phyloP scores from a whole-genome alignment of 305 asterid species.

The Stenogyne calaminthoides region DNA sequence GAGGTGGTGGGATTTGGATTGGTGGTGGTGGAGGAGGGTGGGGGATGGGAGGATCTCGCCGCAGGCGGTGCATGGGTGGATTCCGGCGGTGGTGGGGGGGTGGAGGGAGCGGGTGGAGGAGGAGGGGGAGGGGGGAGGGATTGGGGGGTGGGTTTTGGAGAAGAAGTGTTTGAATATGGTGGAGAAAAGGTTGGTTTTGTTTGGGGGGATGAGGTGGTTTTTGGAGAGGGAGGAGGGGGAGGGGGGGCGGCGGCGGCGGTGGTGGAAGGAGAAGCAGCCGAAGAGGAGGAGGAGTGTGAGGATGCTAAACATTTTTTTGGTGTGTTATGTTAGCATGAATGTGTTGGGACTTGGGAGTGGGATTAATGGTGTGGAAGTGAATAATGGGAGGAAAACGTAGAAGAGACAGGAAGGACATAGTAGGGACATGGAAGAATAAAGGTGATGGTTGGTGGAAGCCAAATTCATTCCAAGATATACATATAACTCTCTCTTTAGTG shows the following conservation, averaged over 20 bases:
- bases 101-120: conserved; percentile 71
- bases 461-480: conserved; percentile 30
- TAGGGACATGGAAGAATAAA: conserved; percentile 58
- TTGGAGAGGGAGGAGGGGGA: conserved; percentile 37
- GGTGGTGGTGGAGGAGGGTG: conserved; percentile 60
- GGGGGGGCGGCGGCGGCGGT: too few relatives aligned
- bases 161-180: conserved; percentile 61
- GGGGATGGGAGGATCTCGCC: conserved; percentile 67
- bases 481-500: too few relatives aligned
- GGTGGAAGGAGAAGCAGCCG: conserved; percentile 57
- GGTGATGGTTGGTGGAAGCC: conserved; percentile 47
- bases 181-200: conserved; percentile 40
- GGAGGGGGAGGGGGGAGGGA: conserved; percentile 64
- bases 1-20: conserved; percentile 61
- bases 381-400: conserved; percentile 11
- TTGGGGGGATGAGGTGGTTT: conserved; percentile 13
- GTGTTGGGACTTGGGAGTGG: not conserved
- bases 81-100: conserved; percentile 14
- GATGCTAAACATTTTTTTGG: conserved; percentile 45
- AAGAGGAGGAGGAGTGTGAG: conserved; percentile 54
- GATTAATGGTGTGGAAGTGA: not conserved
- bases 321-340: not conserved
- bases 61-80: conserved; percentile 74
- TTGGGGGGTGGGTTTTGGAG: conserved; percentile 34
- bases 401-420: conserved; percentile 24